phyloP scores from a whole-genome alignment of 495 filamentous ascomycete genomes.

The Evernia prunastri region DNA sequence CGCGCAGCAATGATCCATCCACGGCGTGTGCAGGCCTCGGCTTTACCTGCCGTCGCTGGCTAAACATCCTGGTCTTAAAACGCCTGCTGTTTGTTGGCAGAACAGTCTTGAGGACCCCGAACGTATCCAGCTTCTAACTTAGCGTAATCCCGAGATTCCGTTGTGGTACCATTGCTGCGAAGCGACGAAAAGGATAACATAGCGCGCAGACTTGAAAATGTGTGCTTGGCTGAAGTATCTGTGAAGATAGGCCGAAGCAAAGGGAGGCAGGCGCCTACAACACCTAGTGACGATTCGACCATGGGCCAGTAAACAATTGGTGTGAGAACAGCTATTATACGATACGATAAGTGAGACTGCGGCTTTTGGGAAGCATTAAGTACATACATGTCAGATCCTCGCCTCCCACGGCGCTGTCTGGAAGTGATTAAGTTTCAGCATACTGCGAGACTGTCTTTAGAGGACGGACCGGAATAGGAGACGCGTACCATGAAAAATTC shows the following conservation, averaged over 20 bases:
- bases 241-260: constrained; percentile 8
- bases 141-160: neutral
- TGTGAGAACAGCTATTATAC: constrained; percentile 7
- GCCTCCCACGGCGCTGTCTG: neutral
- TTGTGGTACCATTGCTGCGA: neutral
- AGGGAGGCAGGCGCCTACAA: constrained; percentile 15
- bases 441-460: neutral
- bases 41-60: no score
- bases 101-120: neutral
- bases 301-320: constrained; percentile 17
- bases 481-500: neutral
- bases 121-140: neutral
- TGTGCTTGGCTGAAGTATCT: neutral
- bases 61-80: no score
- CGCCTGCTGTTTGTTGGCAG: no score
- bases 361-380: neutral
- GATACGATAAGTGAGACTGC: neutral
- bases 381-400: constrained; percentile 4
- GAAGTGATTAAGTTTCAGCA: neutral
- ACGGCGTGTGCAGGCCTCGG: no score
- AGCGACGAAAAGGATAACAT: neutral
- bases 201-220: neutral
- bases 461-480: neutral
- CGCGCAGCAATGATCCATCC: no score
- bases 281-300: constrained; percentile 13